Base-by-base conservation (phyloP, 2,329 filamentous ascomycete species). In the Catunica adiposa region DNA sequence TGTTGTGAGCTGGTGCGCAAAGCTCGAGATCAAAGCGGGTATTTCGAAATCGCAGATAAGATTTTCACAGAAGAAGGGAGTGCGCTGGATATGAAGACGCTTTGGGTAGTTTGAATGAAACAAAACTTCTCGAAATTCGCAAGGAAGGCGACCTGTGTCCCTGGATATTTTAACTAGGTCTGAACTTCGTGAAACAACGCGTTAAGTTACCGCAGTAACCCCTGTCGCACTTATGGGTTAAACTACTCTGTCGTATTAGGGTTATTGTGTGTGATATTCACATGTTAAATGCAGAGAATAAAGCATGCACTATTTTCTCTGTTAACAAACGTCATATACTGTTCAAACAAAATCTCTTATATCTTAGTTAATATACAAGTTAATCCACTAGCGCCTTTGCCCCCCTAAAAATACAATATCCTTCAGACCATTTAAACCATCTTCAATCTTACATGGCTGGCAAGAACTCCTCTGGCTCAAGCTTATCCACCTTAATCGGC, bases 381-480 rank as follows among this genome's bases (percentile, higher is more conserved):
- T 15, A 52, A 34, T 34, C 29, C 11, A 34, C 29, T 5, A 34
- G 11, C 11, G 5, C 29, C 29, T n/a, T n/a, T n/a, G n/a, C 15
- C 2, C 44, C n/a, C 4, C 23, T 38, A 38, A 37, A 52, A 52
- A 25, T 38, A 38, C 50, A 23, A 34, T 14, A 52, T 25, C 7
- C 5, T 31, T 34, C 40, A 46, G 7, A 9, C 22, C 17, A n/a
- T n/a, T n/a, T n/a, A n/a, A n/a, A n/a, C n/a, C n/a, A n/a, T 22
- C 37, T 37, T 22, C 40, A 38, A 46, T 29, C 44, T 55, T 52
- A 58, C 52, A 58, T 58, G 9, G 46, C 29, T 20, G 57, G 57
- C 57, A 58, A 51, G 50, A 58, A 53, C 15, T 56, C 34, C 17
- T 54, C 57, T 14, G 50, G 50, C 15, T 46, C 54, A 31, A 58